Evolutionary conservation across 192 early-diverging fungal species (phyloP).

Genomic region (Backusella liffmaniae): DNA sequence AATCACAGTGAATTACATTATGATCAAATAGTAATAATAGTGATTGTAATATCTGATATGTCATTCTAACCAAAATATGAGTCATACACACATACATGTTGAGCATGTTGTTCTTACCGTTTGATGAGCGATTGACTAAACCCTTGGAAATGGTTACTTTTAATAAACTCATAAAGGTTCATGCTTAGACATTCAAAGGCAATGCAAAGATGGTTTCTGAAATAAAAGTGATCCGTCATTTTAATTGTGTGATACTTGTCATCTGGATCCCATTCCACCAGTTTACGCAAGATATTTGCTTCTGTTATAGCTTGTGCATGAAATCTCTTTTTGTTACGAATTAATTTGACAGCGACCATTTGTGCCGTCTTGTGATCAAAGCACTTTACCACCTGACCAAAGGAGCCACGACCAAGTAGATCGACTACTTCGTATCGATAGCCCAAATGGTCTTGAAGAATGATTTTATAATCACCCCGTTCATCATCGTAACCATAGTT

Average conservation of each 20-base stretch:
- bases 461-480: constrained; percentile 87
- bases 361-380: constrained; percentile 87
- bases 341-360: constrained; percentile 87
- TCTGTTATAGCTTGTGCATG: constrained; percentile 91
- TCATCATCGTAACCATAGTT: constrained; percentile 69
- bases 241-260: constrained; percentile 75
- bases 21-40: constrained; percentile 67
- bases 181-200: constrained; percentile 88
- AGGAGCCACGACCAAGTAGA: constrained; percentile 86
- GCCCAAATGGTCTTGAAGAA: constrained; percentile 78
- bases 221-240: constrained; percentile 86
- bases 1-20: constrained; percentile 88
- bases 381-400: constrained; percentile 92
- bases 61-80: constrained; percentile 48
- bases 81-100: too few relatives aligned
- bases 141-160: constrained; percentile 86
- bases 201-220: constrained; percentile 92
- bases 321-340: constrained; percentile 91
- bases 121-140: constrained; percentile 69
- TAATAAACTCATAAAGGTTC: constrained; percentile 94
- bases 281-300: constrained; percentile 81
- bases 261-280: constrained; percentile 77
- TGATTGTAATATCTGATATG: constrained; percentile 78
- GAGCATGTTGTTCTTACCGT: constrained; percentile 30
- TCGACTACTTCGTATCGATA: constrained; percentile 92